A percentile compares a stretch with the other conserved stretches of the same genome.
Evolutionary conservation across 2,329 filamentous ascomycete genomes (phyloP).

Genomic region (Lachnellula hyalina): DNA sequence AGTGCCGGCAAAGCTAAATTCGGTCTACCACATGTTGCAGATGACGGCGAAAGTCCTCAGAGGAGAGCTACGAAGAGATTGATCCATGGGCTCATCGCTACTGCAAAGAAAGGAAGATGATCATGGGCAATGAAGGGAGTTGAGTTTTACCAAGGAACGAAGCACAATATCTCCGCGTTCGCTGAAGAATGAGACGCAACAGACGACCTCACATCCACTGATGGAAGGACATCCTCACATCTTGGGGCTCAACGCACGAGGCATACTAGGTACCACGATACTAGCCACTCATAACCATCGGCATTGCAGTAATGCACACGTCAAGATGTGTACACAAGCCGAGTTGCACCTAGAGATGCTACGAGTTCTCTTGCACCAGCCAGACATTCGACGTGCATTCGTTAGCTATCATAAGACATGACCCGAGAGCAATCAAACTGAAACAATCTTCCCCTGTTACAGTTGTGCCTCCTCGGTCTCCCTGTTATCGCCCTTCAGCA

Average conservation of each 20-base stretch:
- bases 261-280: no score
- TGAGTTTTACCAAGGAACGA: neutral
- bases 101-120: conserved; percentile 15
- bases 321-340: no score
- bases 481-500: conserved; percentile 1
- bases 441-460: conserved; percentile 4
- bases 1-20: conserved; percentile 37
- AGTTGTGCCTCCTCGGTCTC: neutral
- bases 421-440: conserved; percentile 34
- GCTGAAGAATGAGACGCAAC: no score
- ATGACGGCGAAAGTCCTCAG: conserved; percentile 16
- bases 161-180: neutral
- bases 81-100: conserved; percentile 18
- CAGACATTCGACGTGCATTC: neutral
- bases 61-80: conserved; percentile 20
- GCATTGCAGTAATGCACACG: no score
- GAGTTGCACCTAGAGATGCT: no score
- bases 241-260: no score
- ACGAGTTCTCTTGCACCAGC: no score
- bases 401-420: neutral
- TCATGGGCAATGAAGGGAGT: neutral
- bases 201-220: no score
- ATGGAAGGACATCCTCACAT: no score
- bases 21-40: conserved; percentile 17
- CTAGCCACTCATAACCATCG: no score